These are phyloP conservation scores for Penstemon eatonii DNA, from an alignment of 257 asterid species.

Conservation along the genomic window DNA sequence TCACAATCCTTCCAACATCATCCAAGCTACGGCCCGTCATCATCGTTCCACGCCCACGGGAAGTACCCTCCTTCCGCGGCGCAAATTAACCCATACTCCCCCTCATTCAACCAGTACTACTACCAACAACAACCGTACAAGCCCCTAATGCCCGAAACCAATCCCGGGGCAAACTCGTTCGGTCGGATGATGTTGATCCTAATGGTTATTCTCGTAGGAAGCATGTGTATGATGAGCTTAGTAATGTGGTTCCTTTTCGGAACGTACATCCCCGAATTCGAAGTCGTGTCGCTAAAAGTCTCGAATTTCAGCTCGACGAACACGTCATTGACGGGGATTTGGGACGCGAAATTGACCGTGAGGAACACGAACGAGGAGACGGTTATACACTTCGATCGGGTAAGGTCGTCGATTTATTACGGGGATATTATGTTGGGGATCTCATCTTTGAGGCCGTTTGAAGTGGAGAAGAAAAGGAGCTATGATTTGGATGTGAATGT, in stretches of 20 bases:
- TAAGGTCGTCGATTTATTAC: constrained; percentile 39
- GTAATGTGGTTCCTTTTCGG: constrained; percentile 58
- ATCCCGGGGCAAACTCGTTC: constrained; percentile 16
- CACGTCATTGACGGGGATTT: constrained; percentile 19
- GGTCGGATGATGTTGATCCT: constrained; percentile 41
- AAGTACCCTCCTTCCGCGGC: background rate
- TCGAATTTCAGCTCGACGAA: constrained; percentile 33
- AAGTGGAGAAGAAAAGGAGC: constrained; percentile 4
- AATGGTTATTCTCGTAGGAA: constrained; percentile 32
- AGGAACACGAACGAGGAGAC: constrained; percentile 34
- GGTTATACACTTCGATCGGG: constrained; percentile 19
- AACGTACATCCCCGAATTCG: constrained; percentile 42
- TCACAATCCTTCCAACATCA: background rate
- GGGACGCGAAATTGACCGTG: constrained; percentile 34
- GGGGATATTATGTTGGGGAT: constrained; percentile 35
- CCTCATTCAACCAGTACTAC: constrained; percentile 17
- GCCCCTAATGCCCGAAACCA: constrained; percentile 21
- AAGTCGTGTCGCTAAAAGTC: constrained; percentile 32
- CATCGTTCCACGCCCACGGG: constrained; percentile 3
- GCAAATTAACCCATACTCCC: constrained; percentile 16
- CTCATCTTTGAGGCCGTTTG: constrained; percentile 26
- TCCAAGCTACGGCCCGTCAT: background rate
- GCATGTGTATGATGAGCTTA: constrained; percentile 44
- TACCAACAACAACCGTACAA: constrained; percentile 20
- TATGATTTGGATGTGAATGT: background rate